Base-by-base conservation (phyloP, 306 rosid species). In the Echinosophora koreensis region DNA sequence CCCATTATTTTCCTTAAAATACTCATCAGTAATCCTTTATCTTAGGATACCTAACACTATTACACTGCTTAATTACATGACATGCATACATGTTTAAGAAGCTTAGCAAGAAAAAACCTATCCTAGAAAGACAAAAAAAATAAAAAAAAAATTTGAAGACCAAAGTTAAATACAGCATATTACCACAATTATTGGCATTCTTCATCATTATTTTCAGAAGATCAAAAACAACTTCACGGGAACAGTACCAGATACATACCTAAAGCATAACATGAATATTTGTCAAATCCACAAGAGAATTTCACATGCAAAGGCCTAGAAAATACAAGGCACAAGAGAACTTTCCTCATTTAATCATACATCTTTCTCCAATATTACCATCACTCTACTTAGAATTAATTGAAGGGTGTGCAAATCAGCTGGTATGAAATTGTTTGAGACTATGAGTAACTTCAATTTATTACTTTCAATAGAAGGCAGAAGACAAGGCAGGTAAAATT, bases 401-500 rank as follows among this genome's bases (percentile, higher is more conserved):
- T 18, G 5, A 62, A 35, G 64, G 73, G n/a, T 30, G 34, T 52
- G 34, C 38, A n/a, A 16, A 16, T 62, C 34, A 74, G 50, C 60
- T 34, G 38, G 55, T 51, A 55, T 6, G 35, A 3, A 12, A 68
- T 35, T n/a, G 35, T 28, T 55, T 13, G 44, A 46, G 38, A 41
- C 51, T 1, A 39, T 2, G 49, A 35, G 44, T 51, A 2, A 38
- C 65, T 15, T 69, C 75, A 7, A 8, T 68, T 30, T 34, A 54
- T 71, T 41, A 68, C 15, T 74, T 68, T 16, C 32, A 58, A 32
- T 34, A 17, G 16, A 50, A 71, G 54, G 38, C 1, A 57, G 61
- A 68, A 67, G 15, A 15, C 6, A 13, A 11, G 2, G 7, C 5
- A 58, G 39, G 15, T 32, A 56, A 57, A 62, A 28, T 49, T 3